Conservation (phyloP, 352 stramenopile genomes). For the Phytophthora ramorum region DNA sequence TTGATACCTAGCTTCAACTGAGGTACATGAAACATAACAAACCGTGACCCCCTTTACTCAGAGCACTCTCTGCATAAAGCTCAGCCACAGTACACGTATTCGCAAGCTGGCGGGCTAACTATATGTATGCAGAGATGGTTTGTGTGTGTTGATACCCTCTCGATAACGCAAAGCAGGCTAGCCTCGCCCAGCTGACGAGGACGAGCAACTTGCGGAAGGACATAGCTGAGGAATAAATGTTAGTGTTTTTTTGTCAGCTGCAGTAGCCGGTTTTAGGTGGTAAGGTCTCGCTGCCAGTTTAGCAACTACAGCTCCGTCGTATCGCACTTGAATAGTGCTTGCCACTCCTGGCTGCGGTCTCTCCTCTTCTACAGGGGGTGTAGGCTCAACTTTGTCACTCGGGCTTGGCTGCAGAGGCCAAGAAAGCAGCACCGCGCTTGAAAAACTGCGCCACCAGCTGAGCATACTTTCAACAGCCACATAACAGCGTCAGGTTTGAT, state of each 20-base stretch:
- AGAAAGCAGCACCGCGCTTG: conserved; percentile 16
- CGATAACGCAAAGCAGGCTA: not conserved
- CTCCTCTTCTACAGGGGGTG: conserved; percentile 16
- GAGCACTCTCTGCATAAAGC: not conserved
- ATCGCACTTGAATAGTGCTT: not conserved
- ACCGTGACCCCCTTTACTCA: not conserved
- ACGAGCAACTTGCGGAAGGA: conserved; percentile 1
- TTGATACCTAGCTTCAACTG: not conserved
- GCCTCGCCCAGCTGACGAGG: conserved; percentile 6
- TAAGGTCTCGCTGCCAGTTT: no score
- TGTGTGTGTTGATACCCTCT: not conserved
- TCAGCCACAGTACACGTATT: not conserved
- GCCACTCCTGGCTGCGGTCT: conserved; percentile 4
- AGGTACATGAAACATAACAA: not conserved
- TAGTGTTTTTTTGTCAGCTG: no score
- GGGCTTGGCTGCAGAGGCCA: not conserved
- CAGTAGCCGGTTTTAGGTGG: no score
- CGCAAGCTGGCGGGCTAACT: not conserved
- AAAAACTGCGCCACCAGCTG: conserved; percentile 34
- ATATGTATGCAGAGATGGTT: no score
- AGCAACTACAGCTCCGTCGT: no score
- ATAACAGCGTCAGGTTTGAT: conserved; percentile 4
- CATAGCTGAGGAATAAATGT: not conserved
- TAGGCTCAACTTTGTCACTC: not conserved
- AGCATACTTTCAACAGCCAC: conserved; percentile 27